Conservation (phyloP, 2,329 filamentous ascomycete genomes). For the Talaromyces islandicus region DNA sequence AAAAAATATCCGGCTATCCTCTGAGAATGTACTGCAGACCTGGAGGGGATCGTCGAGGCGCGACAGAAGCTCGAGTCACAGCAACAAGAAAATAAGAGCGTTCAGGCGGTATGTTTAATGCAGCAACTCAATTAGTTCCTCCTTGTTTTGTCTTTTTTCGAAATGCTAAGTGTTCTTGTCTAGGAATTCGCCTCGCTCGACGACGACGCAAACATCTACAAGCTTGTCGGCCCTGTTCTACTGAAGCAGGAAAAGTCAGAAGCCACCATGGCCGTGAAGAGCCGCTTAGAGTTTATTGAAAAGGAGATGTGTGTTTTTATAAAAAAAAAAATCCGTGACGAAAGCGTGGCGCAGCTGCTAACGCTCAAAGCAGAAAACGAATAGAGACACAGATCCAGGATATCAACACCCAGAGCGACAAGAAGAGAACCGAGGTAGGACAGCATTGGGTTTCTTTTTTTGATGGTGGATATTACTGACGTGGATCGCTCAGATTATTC, state of each 20-base stretch:
- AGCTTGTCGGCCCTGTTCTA: slow-evolving; percentile 85
- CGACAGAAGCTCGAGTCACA: slow-evolving; percentile 89
- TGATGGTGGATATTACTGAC: background rate
- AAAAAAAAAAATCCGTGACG: background rate
- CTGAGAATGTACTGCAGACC: slow-evolving; percentile 51
- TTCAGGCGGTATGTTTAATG: slow-evolving; percentile 61
- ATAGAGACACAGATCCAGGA: slow-evolving; percentile 62
- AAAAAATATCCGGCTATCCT: background rate
- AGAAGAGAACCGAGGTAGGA: slow-evolving; percentile 57
- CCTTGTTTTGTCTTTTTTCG: background rate
- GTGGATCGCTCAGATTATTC: slow-evolving; percentile 6
- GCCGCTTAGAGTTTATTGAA: slow-evolving; percentile 82
- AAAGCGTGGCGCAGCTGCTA: background rate
- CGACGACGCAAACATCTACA: slow-evolving; percentile 87
- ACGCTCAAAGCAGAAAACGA: slow-evolving; percentile 47
- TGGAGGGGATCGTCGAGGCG: slow-evolving; percentile 68
- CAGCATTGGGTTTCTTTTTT: background rate
- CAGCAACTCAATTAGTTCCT: background rate
- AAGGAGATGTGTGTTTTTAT: slow-evolving; percentile 68
- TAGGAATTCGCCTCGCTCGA: slow-evolving; percentile 77
- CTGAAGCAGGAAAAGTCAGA: slow-evolving; percentile 92
- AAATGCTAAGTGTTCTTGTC: background rate
- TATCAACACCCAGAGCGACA: slow-evolving; percentile 59
- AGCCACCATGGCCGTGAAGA: slow-evolving; percentile 84
- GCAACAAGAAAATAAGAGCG: slow-evolving; percentile 83